A percentile compares a stretch with the other conserved stretches of the same genome.
phyloP scores from a whole-genome alignment of 2,329 filamentous ascomycete genomes.

The Graphilbum sp. region DNA sequence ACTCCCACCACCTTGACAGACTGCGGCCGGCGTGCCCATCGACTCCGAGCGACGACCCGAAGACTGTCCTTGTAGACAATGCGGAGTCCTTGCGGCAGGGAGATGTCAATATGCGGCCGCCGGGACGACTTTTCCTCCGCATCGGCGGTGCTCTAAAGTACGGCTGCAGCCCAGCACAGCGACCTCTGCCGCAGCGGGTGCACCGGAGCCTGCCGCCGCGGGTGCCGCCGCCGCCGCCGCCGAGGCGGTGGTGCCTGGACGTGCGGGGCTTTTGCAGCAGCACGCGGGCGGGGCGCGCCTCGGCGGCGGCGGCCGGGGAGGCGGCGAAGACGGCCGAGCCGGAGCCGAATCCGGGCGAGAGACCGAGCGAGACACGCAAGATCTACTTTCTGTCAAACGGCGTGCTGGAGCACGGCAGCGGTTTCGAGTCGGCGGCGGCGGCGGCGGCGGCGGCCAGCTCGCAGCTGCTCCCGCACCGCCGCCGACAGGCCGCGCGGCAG shows the following conservation, averaged over 20 bases:
- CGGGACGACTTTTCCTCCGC: conserved; percentile 2
- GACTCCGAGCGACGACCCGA: too few relatives aligned
- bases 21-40: too few relatives aligned
- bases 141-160: not conserved
- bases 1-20: too few relatives aligned
- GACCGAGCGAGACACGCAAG: too few relatives aligned
- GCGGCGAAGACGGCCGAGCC: not conserved
- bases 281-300: too few relatives aligned
- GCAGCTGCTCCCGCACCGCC: conserved; percentile 8
- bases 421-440: not conserved
- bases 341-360: conserved; percentile 7
- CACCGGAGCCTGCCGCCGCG: not conserved
- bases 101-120: conserved; percentile 3
- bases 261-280: too few relatives aligned
- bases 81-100: not conserved
- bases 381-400: conserved; percentile 19
- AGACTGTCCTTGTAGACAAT: not conserved
- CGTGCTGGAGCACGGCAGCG: conserved; percentile 13
- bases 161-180: too few relatives aligned
- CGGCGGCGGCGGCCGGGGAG: conserved; percentile 5
- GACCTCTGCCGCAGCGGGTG: too few relatives aligned
- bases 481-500: conserved; percentile 9
- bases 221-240: not conserved
- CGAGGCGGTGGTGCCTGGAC: too few relatives aligned
- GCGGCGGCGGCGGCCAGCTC: not conserved